Evolutionary conservation across 2,329 filamentous ascomycete species (phyloP), one percentile per base, ranked within the genome.

Genomic region (Akanthomyces uredinophilus): DNA sequence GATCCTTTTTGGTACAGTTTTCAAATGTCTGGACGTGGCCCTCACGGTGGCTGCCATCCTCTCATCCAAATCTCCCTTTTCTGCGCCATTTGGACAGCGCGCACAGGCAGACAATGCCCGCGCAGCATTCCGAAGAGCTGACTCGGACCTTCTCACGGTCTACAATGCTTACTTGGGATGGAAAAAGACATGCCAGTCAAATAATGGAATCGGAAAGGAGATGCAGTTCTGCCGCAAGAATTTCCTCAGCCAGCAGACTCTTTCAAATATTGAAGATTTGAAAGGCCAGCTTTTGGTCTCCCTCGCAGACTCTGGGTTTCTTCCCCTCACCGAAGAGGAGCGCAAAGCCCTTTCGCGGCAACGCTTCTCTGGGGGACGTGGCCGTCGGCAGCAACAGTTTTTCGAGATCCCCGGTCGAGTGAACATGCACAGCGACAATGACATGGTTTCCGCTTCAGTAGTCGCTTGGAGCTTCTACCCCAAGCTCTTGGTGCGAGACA

Each of bases 381-480:
- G 84, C 46, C 83, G 85, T 41, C 81, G 87, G 27, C 86, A 90
- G 59, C 84, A 87, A 58, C 84, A 87, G 24, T 97, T 97, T 73
- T 96, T 96, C 70, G 83, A 87, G n/a, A 81, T 96, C 1, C 94
- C 93, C 0, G 81, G 87, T 50, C 82, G 88, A 13, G 87, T 91
- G 66, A 88, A 94, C 69, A 74, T 81, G 35, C 89, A 95, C 71
- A 92, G 90, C 65, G 83, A 88, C 60, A 94, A 96, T 65, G 93
- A 99, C 67, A 69, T 87, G 1, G 81, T 97, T 27, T 82, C 92
- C 6, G 86, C 88, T 64, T 90, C 92, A 0, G 90, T 97, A 47
- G 90, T 97, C 67, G 90, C 92, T 0, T 96, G 91, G 85, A 93
- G 91, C 58, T 96, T 99, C 78, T 98, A 99, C 70, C 95, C 95